Evolutionary conservation across 1,284 basidiomycete species (phyloP).

Genomic region (Cronartium ribicola): DNA sequence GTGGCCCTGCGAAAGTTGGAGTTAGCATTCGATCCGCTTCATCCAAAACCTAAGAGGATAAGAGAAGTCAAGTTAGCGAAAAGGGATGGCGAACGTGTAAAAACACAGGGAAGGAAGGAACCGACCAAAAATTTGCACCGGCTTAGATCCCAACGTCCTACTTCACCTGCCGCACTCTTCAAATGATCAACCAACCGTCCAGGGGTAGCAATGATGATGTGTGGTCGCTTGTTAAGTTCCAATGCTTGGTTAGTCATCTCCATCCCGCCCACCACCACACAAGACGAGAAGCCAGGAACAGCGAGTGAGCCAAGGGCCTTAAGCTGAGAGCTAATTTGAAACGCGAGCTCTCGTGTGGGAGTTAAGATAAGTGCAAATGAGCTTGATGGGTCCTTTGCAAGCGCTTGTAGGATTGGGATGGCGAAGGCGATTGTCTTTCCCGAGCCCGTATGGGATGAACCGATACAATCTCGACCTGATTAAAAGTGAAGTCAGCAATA

Average conservation of each 20-base stretch:
- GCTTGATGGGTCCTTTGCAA: slow-evolving; percentile 83
- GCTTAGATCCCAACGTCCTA: slow-evolving; percentile 75
- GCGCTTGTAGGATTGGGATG: slow-evolving; percentile 83
- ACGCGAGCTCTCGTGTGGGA: slow-evolving; percentile 91
- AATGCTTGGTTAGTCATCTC: slow-evolving; percentile 94
- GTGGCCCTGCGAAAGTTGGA: slow-evolving; percentile 79
- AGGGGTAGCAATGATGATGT: slow-evolving; percentile 92
- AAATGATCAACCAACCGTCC: slow-evolving; percentile 90
- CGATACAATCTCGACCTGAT: slow-evolving; percentile 83
- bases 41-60: slow-evolving; percentile 68
- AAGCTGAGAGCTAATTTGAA: slow-evolving; percentile 95
- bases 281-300: slow-evolving; percentile 65
- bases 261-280: slow-evolving; percentile 94
- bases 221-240: slow-evolving; percentile 78
- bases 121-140: slow-evolving; percentile 78
- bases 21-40: slow-evolving; percentile 93
- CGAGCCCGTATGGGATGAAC: slow-evolving; percentile 94
- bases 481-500: background rate
- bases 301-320: slow-evolving; percentile 78
- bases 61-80: background rate
- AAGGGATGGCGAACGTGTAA: background rate
- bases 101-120: slow-evolving; percentile 42
- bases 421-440: slow-evolving; percentile 98
- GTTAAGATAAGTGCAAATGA: slow-evolving; percentile 90
- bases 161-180: slow-evolving; percentile 61